Evolutionary conservation across 2,329 filamentous ascomycete genomes (phyloP).

Genomic region (Aspergillus versicolor): DNA sequence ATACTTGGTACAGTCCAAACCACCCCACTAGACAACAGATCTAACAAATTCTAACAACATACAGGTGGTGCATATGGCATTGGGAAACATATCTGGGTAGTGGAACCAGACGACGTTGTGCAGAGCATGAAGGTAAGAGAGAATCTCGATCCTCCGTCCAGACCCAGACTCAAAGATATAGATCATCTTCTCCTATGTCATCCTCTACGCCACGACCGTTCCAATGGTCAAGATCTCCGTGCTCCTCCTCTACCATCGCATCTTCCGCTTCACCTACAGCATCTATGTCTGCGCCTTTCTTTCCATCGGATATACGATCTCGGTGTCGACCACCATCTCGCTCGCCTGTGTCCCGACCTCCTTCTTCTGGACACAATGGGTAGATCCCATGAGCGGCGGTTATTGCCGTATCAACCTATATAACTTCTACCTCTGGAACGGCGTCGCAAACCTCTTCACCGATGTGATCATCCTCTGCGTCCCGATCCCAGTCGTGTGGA

Average conservation of each 20-base stretch:
- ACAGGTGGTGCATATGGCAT: too few relatives aligned
- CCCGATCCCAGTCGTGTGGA: conserved; percentile 20
- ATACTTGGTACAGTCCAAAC: too few relatives aligned
- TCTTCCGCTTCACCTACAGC: conserved; percentile 17
- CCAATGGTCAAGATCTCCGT: conserved; percentile 20
- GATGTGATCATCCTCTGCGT: conserved; percentile 19
- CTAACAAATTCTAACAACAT: too few relatives aligned
- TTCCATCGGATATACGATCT: conserved; percentile 14
- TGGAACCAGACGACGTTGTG: too few relatives aligned
- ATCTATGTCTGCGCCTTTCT: conserved; percentile 17
- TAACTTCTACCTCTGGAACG: conserved; percentile 18
- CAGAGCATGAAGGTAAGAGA: too few relatives aligned
- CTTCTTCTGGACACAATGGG: conserved; percentile 19
- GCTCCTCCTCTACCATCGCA: conserved; percentile 20
- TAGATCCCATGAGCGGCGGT: conserved; percentile 9
- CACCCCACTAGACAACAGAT: too few relatives aligned
- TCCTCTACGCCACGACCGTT: background rate
- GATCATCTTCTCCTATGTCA: too few relatives aligned
- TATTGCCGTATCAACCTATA: conserved; percentile 14
- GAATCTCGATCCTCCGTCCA: too few relatives aligned
- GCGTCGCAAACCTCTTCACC: conserved; percentile 17
- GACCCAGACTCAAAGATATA: too few relatives aligned
- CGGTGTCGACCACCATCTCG: conserved; percentile 9
- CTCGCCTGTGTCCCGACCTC: conserved; percentile 14
- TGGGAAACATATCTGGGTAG: too few relatives aligned